phyloP scores from a whole-genome alignment of 371 early-diverging fungal genomes.

The Actinomucor elegans region DNA sequence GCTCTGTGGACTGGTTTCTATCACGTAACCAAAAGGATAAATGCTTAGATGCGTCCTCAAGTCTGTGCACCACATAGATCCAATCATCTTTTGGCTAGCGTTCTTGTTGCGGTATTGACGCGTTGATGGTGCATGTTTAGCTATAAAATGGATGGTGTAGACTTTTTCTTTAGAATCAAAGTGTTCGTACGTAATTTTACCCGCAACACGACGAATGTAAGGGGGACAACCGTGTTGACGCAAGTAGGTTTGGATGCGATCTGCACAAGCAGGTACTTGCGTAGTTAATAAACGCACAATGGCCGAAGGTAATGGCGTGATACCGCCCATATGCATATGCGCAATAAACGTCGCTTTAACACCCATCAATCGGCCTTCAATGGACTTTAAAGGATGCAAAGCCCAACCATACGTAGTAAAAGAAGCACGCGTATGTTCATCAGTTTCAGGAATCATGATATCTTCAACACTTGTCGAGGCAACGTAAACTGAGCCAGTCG shows the following conservation, averaged over 20 bases:
- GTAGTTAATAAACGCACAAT: conserved; percentile 47
- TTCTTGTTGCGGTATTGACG: conserved; percentile 14
- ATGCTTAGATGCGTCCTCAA: conserved; percentile 35
- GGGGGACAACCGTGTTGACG: conserved; percentile 55
- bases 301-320: conserved; percentile 45
- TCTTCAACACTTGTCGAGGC: conserved; percentile 61
- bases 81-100: not conserved
- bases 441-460: conserved; percentile 39
- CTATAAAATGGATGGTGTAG: conserved; percentile 34
- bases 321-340: conserved; percentile 57
- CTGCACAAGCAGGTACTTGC: conserved; percentile 46
- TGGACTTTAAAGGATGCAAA: conserved; percentile 33
- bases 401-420: conserved; percentile 60
- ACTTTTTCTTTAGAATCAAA: conserved; percentile 30
- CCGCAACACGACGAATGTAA: conserved; percentile 48
- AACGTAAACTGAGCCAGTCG: conserved; percentile 51
- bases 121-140: conserved; percentile 41
- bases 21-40: conserved; percentile 36
- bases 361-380: conserved; percentile 22
- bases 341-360: conserved; percentile 56
- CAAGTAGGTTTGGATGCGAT: conserved; percentile 47
- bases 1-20: conserved; percentile 17
- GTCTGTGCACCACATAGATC: conserved; percentile 42
- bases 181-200: conserved; percentile 31
- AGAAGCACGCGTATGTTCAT: conserved; percentile 45